Percentiles rank a stretch among this genome's conserved stretches.
phyloP scores from a whole-genome alignment of 208 protist genomes.

The Trypanosoma rangeli region DNA sequence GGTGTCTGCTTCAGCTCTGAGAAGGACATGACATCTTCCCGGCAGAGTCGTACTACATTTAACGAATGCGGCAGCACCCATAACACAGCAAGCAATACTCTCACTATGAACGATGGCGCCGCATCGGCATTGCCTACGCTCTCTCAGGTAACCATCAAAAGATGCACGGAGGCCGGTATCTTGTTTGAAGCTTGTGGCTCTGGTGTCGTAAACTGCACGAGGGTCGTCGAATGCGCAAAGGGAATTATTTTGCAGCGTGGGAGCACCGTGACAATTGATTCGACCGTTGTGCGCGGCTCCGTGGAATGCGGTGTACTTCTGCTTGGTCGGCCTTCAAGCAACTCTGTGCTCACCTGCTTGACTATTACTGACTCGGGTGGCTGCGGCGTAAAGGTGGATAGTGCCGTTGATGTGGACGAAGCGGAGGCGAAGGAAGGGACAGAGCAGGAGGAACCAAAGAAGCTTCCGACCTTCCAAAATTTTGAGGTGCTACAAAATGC shows the following conservation, averaged over 20 bases:
- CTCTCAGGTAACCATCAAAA: slow-evolving; percentile 17
- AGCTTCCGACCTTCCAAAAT: slow-evolving; percentile 9
- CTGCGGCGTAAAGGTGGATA: slow-evolving; percentile 19
- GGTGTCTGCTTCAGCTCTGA: slow-evolving; percentile 27
- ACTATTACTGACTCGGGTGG: slow-evolving; percentile 19
- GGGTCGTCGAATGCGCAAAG: slow-evolving; percentile 10
- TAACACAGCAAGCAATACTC: neutral
- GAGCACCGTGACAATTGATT: slow-evolving; percentile 7
- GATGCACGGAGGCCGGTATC: slow-evolving; percentile 23
- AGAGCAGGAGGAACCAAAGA: neutral
- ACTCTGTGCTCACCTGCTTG: slow-evolving; percentile 10
- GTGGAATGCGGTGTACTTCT: slow-evolving; percentile 11
- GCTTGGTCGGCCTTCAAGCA: slow-evolving; percentile 4
- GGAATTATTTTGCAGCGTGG: slow-evolving; percentile 17
- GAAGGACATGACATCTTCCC: neutral
- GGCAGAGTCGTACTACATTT: neutral
- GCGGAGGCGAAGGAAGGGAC: neutral
- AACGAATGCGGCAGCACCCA: neutral
- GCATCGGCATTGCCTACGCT: neutral
- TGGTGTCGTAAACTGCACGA: slow-evolving; percentile 17
- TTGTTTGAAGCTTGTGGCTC: slow-evolving; percentile 7
- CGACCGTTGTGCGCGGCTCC: slow-evolving; percentile 7
- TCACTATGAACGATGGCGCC: neutral
- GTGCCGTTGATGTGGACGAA: neutral
- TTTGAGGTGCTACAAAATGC: slow-evolving; percentile 22